Percentiles rank a stretch among this genome's conserved stretches.
phyloP scores from a whole-genome alignment of 176 grass and related monocot species.

The Raddia distichophylla region DNA sequence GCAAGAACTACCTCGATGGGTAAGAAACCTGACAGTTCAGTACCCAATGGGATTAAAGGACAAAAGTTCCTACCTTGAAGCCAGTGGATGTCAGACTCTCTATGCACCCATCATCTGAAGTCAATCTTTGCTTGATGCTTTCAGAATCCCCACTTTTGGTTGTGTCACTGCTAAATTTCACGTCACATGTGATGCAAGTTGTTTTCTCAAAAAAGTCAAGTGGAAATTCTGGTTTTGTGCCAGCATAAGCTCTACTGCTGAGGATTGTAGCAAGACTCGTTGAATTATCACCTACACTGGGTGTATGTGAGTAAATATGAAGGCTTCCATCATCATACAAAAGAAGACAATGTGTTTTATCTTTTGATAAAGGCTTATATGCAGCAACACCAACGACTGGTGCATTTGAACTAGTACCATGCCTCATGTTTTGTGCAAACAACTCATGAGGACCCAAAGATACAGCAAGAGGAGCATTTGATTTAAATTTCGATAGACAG shows the following conservation, averaged over 20 bases:
- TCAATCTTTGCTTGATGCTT: conserved; percentile 84
- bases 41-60: conserved; percentile 24
- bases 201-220: conserved; percentile 98
- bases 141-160: conserved; percentile 87
- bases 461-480: conserved; percentile 70
- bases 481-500: conserved; percentile 78
- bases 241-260: conserved; percentile 64
- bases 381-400: conserved; percentile 88
- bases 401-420: conserved; percentile 58
- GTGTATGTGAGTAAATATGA: conserved; percentile 85
- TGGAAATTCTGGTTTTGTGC: conserved; percentile 81
- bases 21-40: conserved; percentile 19
- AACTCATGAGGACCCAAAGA: conserved; percentile 68
- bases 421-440: conserved; percentile 82
- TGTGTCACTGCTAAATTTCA: conserved; percentile 80
- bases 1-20: conserved; percentile 7
- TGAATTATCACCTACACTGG: conserved; percentile 60
- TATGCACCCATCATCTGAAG: conserved; percentile 85
- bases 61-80: conserved; percentile 76
- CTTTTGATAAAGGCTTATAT: conserved; percentile 97
- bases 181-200: conserved; percentile 75
- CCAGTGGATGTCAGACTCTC: conserved; percentile 71
- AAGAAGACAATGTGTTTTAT: conserved; percentile 91
- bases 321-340: conserved; percentile 98
- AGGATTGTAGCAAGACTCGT: conserved; percentile 64